These are phyloP conservation scores for Kwoniella bestiolae DNA, from an alignment of 768 basidiomycete species.

Conservation along the genomic window DNA sequence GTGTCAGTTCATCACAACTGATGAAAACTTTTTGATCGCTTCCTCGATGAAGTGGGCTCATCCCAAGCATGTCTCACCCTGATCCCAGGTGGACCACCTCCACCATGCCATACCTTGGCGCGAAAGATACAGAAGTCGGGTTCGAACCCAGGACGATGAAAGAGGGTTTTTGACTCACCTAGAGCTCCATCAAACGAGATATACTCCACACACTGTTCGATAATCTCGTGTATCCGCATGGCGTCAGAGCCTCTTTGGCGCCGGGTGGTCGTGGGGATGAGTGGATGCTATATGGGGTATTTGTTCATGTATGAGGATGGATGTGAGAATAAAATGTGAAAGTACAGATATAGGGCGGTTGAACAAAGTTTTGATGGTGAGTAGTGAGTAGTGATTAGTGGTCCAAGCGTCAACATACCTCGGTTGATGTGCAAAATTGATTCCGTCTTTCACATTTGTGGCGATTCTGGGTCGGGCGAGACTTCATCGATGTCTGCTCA, in stretches of 20 bases:
- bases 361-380: neutral
- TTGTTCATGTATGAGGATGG: neutral
- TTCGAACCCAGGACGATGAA: conserved; percentile 38
- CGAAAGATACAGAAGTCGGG: conserved; percentile 4
- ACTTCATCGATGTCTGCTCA: neutral
- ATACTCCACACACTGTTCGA: conserved; percentile 48
- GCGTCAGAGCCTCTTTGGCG: conserved; percentile 15
- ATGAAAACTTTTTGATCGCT: neutral
- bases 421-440: neutral
- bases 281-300: neutral
- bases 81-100: conserved; percentile 35
- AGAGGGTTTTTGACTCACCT: conserved; percentile 37
- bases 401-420: conserved; percentile 12
- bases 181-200: conserved; percentile 45
- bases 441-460: conserved; percentile 1
- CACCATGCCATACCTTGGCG: conserved; percentile 16
- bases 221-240: conserved; percentile 50
- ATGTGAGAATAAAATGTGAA: neutral
- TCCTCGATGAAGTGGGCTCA: no score
- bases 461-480: neutral
- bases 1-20: neutral
- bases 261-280: neutral
- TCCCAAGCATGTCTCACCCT: neutral
- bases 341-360: neutral
- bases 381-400: neutral